These are phyloP conservation scores for Multifurca ochricompacta DNA, from an alignment of 768 basidiomycete species.

Conservation along the genomic window DNA sequence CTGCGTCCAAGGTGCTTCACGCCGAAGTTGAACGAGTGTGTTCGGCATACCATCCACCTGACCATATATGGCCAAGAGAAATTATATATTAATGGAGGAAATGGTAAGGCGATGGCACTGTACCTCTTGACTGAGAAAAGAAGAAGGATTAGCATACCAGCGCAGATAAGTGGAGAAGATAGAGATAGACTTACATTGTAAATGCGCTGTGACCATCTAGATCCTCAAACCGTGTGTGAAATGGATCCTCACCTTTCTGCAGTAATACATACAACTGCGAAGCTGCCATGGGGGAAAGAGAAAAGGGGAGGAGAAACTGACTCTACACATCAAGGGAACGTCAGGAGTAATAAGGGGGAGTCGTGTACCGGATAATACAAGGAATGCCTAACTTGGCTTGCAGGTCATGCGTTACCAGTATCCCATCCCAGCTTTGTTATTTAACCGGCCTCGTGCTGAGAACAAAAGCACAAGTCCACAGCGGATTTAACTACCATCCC, in stretches of 20 bases:
- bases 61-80: neutral
- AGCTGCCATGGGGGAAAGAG: constrained; percentile 26
- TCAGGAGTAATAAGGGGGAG: constrained; percentile 3
- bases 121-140: constrained; percentile 18
- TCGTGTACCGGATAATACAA: constrained; percentile 14
- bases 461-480: neutral
- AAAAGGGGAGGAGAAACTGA: neutral
- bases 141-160: neutral
- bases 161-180: neutral
- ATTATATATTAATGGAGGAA: neutral
- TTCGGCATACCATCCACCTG: constrained; percentile 55
- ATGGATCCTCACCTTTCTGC: constrained; percentile 59
- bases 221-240: constrained; percentile 55
- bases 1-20: constrained; percentile 59
- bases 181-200: constrained; percentile 44
- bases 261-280: constrained; percentile 41
- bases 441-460: neutral
- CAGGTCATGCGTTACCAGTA: neutral
- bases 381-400: constrained; percentile 17
- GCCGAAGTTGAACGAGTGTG: constrained; percentile 52
- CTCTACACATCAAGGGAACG: neutral
- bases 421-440: neutral
- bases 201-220: constrained; percentile 57
- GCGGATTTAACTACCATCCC: neutral
- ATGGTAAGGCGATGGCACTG: neutral